Conservation (phyloP, 1,284 basidiomycete species). For the Takashimella koratensis region DNA sequence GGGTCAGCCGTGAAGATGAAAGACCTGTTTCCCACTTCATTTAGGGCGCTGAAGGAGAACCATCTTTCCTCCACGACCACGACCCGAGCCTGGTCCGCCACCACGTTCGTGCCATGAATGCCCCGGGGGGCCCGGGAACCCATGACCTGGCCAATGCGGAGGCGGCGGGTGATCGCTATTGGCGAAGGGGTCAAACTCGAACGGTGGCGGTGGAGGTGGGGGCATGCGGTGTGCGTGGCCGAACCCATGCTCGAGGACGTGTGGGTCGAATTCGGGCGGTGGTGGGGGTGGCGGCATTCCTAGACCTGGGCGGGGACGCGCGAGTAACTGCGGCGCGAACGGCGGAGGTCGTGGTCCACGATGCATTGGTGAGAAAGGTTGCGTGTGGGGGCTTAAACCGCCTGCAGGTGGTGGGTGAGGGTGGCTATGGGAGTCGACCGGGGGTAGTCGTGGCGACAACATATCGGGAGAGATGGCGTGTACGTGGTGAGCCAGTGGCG, state of each 20-base stretch:
- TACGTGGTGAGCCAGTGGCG: constrained; percentile 22
- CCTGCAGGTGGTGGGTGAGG: neutral
- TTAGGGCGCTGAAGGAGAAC: constrained; percentile 23
- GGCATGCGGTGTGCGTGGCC: neutral
- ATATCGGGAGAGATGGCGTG: constrained; percentile 1
- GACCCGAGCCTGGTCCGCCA: neutral
- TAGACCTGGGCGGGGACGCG: too few species aligned
- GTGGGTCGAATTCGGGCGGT: neutral
- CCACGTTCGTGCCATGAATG: neutral
- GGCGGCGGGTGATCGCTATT: neutral
- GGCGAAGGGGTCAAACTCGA: neutral
- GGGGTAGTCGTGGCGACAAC: neutral
- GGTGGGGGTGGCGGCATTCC: neutral
- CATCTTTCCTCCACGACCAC: constrained; percentile 11
- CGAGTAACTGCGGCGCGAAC: neutral
- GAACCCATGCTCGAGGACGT: neutral
- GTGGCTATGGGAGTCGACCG: neutral
- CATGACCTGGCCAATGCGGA: neutral
- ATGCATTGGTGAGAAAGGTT: neutral
- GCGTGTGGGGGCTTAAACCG: neutral
- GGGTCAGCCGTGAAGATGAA: too few species aligned
- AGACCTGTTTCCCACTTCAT: too few species aligned
- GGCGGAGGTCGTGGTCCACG: neutral
- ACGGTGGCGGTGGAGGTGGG: constrained; percentile 3
- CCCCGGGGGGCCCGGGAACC: neutral